Conservation (phyloP, 139 green algal species). For the Astrephomene gubernaculifera region DNA sequence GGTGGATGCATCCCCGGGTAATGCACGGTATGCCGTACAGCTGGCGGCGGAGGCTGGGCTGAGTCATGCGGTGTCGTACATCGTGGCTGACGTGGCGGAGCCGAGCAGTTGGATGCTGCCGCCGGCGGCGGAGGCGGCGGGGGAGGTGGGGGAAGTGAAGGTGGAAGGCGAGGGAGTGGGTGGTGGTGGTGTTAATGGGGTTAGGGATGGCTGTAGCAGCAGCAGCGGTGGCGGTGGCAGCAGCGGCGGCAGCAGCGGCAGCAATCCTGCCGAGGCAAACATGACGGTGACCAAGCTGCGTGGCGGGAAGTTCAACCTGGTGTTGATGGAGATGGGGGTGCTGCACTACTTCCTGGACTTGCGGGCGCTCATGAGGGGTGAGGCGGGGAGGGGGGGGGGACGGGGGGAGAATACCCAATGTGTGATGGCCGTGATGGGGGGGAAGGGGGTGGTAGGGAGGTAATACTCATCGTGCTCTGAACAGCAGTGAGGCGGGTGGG, state of each 20-base stretch:
- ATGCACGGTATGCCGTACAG: neutral
- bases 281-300: too few relatives aligned
- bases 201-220: neutral
- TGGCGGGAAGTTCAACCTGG: conserved; percentile 15
- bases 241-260: neutral
- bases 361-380: conserved; percentile 34
- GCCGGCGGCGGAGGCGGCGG: neutral
- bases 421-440: too few relatives aligned
- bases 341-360: conserved; percentile 67
- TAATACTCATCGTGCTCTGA: too few relatives aligned
- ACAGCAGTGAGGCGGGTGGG: too few relatives aligned
- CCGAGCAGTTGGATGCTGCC: neutral
- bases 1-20: conserved; percentile 12
- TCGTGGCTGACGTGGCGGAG: conserved; percentile 18
- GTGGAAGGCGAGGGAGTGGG: neutral
- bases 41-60: conserved; percentile 28
- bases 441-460: too few relatives aligned
- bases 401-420: neutral
- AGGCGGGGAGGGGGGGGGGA: neutral
- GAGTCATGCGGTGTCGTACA: neutral
- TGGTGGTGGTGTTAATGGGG: neutral
- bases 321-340: conserved; percentile 52
- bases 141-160: neutral
- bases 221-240: neutral
- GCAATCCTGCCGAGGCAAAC: neutral